Conservation (phyloP, 2,329 filamentous ascomycete species). For the Amesomyces nigricolor region DNA sequence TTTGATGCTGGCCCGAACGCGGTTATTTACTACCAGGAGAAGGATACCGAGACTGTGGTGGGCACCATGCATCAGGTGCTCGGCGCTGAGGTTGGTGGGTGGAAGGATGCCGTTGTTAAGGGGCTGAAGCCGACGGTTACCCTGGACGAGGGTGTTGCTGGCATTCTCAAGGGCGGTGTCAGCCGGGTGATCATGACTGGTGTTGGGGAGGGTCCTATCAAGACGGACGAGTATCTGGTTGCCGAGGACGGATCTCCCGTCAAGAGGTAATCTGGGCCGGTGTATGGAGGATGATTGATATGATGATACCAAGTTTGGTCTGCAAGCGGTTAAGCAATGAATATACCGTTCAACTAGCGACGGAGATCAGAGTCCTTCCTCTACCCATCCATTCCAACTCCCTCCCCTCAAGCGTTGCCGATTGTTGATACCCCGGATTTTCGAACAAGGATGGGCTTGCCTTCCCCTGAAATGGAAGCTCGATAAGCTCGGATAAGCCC, state of each 20-base stretch:
- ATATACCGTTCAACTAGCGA: too few species aligned
- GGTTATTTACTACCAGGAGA: slow-evolving; percentile 88
- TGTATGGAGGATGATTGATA: neutral
- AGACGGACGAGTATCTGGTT: slow-evolving; percentile 71
- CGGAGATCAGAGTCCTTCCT: too few species aligned
- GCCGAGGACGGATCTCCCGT: slow-evolving; percentile 55
- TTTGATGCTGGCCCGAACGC: slow-evolving; percentile 97
- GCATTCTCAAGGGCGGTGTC: slow-evolving; percentile 69
- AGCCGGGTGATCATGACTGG: slow-evolving; percentile 85
- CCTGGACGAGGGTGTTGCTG: slow-evolving; percentile 60
- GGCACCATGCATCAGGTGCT: slow-evolving; percentile 71
- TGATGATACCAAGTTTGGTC: neutral
- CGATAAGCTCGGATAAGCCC: slow-evolving; percentile 8
- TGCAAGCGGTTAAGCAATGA: too few species aligned
- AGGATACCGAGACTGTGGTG: slow-evolving; percentile 66
- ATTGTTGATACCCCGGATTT: neutral
- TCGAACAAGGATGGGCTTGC: neutral
- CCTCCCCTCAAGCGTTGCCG: neutral
- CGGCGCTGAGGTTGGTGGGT: slow-evolving; percentile 56
- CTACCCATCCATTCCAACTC: too few species aligned
- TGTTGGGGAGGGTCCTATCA: slow-evolving; percentile 83
- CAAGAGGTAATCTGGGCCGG: slow-evolving; percentile 26
- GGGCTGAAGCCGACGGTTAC: slow-evolving; percentile 50
- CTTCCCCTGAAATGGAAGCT: neutral
- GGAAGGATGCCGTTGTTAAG: slow-evolving; percentile 51